A percentile compares a stretch with the other conserved stretches of the same genome.
Evolutionary conservation across 2,329 filamentous ascomycete species (phyloP).

Genomic region (Botrytis deweyae): DNA sequence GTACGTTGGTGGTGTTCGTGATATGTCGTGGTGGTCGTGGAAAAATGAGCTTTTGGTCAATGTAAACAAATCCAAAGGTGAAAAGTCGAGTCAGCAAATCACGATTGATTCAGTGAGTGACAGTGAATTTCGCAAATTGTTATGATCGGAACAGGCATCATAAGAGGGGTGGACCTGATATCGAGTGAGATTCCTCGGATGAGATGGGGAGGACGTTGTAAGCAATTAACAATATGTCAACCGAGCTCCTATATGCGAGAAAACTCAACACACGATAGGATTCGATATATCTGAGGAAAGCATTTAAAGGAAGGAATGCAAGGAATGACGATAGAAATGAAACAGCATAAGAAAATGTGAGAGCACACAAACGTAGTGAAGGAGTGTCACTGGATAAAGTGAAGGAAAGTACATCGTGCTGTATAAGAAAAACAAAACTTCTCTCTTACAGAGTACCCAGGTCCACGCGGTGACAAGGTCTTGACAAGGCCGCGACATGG

Average conservation of each 20-base stretch:
- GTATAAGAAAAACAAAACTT: constrained; percentile 17
- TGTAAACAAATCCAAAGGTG: constrained; percentile 12
- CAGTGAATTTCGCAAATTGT: constrained; percentile 12
- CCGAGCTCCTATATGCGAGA: not conserved
- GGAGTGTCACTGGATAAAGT: constrained; percentile 12
- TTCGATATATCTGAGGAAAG: not conserved
- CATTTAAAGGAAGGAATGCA: constrained; percentile 6
- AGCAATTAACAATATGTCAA: constrained; percentile 11
- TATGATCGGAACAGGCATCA: constrained; percentile 12
- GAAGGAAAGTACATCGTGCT: constrained; percentile 1
- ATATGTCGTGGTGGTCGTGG: not conserved
- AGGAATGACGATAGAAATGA: constrained; percentile 10
- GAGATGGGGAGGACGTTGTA: constrained; percentile 8
- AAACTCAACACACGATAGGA: not conserved
- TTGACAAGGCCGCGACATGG: constrained; percentile 9
- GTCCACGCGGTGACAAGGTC: constrained; percentile 15
- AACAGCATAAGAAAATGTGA: constrained; percentile 10
- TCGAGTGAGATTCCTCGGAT: constrained; percentile 5
- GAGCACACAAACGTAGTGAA: constrained; percentile 5
- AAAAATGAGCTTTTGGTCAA: not conserved
- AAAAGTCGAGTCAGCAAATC: not conserved
- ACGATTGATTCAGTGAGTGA: not conserved
- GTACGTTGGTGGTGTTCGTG: not conserved
- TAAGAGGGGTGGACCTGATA: constrained; percentile 4
- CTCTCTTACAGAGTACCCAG: not conserved